phyloP scores from a whole-genome alignment of 2,329 filamentous ascomycete genomes.

The Colletotrichum higginsianum region DNA sequence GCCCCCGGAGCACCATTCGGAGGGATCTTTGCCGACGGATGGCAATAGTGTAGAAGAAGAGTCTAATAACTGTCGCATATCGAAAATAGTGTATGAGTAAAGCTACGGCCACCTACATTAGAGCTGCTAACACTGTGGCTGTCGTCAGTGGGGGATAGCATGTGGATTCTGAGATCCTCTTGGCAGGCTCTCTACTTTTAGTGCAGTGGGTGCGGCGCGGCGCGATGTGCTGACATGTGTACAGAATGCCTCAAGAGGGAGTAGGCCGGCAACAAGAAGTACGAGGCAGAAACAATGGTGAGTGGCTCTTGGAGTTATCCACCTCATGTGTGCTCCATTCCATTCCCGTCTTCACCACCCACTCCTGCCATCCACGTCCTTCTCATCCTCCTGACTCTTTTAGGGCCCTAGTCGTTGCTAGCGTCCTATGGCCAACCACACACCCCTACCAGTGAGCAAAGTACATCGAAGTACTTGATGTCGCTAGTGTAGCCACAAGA shows the following conservation, averaged over 20 bases:
- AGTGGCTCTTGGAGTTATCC: slow-evolving; percentile 20
- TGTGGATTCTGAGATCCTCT: slow-evolving; percentile 27
- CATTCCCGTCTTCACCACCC: not conserved
- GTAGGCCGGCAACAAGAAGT: not conserved
- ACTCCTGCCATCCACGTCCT: not conserved
- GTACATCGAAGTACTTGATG: slow-evolving; percentile 31
- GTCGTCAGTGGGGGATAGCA: slow-evolving; percentile 31
- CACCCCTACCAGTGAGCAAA: slow-evolving; percentile 25
- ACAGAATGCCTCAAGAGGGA: not conserved
- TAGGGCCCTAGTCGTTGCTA: slow-evolving; percentile 31
- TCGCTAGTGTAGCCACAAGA: slow-evolving; percentile 14
- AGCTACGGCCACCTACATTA: not conserved
- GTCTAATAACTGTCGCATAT: slow-evolving; percentile 17
- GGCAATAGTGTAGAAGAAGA: slow-evolving; percentile 14
- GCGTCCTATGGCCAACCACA: slow-evolving; percentile 22
- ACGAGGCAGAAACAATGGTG: not conserved
- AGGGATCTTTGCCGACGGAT: slow-evolving; percentile 21
- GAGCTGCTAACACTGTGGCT: slow-evolving; percentile 27
- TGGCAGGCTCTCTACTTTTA: slow-evolving; percentile 29
- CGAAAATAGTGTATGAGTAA: slow-evolving; percentile 5
- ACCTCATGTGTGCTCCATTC: slow-evolving; percentile 4
- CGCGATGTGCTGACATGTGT: not conserved
- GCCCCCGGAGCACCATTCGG: slow-evolving; percentile 5
- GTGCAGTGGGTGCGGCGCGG: slow-evolving; percentile 12
- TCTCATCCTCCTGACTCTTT: slow-evolving; percentile 14